Conservation (phyloP, 441 rosid genomes). For the Mallotus japonicus region DNA sequence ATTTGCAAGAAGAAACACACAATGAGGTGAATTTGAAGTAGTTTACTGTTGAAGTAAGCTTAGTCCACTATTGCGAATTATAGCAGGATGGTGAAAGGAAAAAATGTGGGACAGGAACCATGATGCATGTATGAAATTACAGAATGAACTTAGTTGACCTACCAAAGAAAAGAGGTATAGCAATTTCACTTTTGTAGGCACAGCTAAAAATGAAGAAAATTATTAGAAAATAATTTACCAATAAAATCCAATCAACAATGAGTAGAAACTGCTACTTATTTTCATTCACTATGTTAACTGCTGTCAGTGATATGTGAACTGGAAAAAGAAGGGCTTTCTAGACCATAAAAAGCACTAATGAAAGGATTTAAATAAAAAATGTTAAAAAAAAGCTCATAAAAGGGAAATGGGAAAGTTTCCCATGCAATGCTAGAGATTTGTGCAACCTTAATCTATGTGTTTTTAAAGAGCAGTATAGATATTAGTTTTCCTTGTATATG, state of each 20-base stretch:
- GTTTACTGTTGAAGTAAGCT: neutral
- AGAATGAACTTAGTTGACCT: neutral
- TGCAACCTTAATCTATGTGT: neutral
- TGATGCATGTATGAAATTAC: neutral
- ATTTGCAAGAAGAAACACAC: conserved; percentile 21
- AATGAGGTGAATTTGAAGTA: conserved; percentile 11
- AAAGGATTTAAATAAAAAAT: neutral
- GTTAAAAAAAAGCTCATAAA: neutral
- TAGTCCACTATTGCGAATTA: neutral
- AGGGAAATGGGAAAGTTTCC: neutral
- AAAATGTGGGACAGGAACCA: neutral
- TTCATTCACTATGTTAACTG: neutral
- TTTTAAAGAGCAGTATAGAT: neutral
- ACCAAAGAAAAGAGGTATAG: neutral
- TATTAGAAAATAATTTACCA: neutral
- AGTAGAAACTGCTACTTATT: neutral
- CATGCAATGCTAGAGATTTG: neutral
- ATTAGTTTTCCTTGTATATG: neutral
- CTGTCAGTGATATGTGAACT: neutral
- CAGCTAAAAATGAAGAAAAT: neutral
- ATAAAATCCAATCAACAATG: neutral
- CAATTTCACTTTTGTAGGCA: neutral
- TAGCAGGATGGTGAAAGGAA: neutral
- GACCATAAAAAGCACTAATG: neutral
- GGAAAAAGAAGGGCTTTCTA: neutral